Evolutionary conservation across 75 land plant species (phyloP), one percentile per base, ranked within the genome.

Genomic region (Cunninghamia lanceolata): DNA sequence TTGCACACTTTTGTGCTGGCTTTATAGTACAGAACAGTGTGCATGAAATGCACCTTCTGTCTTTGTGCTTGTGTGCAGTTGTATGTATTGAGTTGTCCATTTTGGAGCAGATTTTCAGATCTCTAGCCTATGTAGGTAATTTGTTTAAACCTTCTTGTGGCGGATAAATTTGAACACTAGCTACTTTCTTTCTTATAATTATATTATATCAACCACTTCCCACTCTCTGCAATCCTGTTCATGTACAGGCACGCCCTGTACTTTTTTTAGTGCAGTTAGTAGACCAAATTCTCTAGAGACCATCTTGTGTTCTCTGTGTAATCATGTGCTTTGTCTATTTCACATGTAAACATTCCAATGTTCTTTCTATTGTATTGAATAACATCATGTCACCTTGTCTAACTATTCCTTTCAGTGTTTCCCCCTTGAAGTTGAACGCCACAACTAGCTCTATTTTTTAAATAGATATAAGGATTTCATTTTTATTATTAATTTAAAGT

Each of bases 51-150:
- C 74, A 50, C 53, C 16, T 50, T 50, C 53, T 50, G 53, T 50
- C 53, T 50, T 50, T 50, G 46, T 43, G 8, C 4, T 66, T 30
- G 7, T 21, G n/a, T 21, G 19, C 25, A 56, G 21, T 56, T 7
- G 30, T 70, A 3, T 9, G 63, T 14, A 32, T 30, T 83, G 84
- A 83, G 84, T 53, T 53, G 84, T 83, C 84, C 47, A 83, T 53
- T 83, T 50, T 52, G 19, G 39, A 16, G 19, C 63, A 53, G 59
- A 52, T 30, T 52, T 25, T 15, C 54, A 78, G 82, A 79, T 42
- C 43, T 79, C 30, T 79, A 25, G 9, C 42, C 21, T 78, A 42
- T 39, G 43, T 5, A 21, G 46, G 16, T 9, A 10, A 11, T 32
- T 9, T 42, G 13, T 40, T 38, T 42, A 21, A 79, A 43, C 46